These are phyloP conservation scores for Elongisporangium undulatum DNA, from an alignment of 352 stramenopile genomes.

Conservation along the genomic window DNA sequence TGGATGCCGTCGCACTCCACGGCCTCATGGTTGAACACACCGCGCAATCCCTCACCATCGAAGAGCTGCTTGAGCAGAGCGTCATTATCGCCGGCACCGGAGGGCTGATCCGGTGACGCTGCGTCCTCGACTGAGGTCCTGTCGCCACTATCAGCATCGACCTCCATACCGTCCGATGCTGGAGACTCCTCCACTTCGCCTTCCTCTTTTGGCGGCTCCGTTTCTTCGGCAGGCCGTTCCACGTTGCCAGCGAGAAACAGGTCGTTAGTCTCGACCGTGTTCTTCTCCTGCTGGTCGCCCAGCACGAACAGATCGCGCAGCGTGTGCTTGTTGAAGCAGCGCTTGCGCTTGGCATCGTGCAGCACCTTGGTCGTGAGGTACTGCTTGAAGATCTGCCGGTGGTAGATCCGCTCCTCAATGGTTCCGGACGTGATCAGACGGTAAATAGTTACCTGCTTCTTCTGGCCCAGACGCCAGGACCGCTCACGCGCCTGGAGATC, in stretches of 20 bases:
- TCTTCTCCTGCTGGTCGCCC: conserved; percentile 42
- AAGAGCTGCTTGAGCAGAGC: conserved; percentile 90
- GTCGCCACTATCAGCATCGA: not conserved
- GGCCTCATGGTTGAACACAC: conserved; percentile 94
- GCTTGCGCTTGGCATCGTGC: conserved; percentile 94
- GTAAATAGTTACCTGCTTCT: conserved; percentile 85
- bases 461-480: conserved; percentile 94
- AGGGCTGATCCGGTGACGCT: conserved; percentile 2
- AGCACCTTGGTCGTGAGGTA: conserved; percentile 97
- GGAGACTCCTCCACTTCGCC: conserved; percentile 10
- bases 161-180: conserved; percentile 4
- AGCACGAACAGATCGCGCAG: conserved; percentile 96
- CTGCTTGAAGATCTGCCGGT: conserved; percentile 99
- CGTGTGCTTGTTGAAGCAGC: conserved; percentile 96
- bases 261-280: conserved; percentile 89
- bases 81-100: conserved; percentile 59
- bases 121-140: not conserved
- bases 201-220: conserved; percentile 17
- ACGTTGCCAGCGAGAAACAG: conserved; percentile 89
- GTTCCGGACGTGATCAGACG: conserved; percentile 95
- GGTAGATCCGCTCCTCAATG: conserved; percentile 99
- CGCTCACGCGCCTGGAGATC: conserved; percentile 96
- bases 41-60: conserved; percentile 87
- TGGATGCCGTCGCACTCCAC: conserved; percentile 86
- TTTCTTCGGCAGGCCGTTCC: conserved; percentile 36